Base-by-base conservation (phyloP, 495 filamentous ascomycete genomes). In the Tuber brumale region DNA sequence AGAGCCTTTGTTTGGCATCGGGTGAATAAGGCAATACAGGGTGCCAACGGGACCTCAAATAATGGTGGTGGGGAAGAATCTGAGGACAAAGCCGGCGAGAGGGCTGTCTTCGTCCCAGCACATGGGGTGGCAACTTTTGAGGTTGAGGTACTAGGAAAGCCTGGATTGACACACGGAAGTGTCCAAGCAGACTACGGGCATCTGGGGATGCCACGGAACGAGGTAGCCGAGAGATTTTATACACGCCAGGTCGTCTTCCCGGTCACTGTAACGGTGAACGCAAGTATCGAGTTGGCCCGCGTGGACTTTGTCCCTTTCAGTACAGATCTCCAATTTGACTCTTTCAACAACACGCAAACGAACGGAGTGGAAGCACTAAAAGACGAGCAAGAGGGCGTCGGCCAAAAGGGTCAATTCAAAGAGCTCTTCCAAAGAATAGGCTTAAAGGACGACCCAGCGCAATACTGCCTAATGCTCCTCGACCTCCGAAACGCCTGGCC, bases 401-500 rank as follows among this genome's bases (percentile, higher is more conserved):
- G 35, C 70, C 83, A 42, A 82, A 82, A 41, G 76, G 78, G 78
- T 19, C 78, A 80, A n/a, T 80, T 82, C 45, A 82, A 80, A 43
- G 74, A 82, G 48, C 71, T 82, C n/a, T 82, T 82, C 48, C 74
- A 57, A n/a, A 74, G 77, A 41, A 80, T 74, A 70, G 78, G 74
- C 9, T 72, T 79, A n/a, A 75, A 77, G 19, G 78, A 82, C 27
- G 72, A 83, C 39, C 81, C 79, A 7, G 74, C 75, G 71, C 88
- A 93, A 41, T 90, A 95, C 81, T 96, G 93, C 81, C 86, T 97
- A 61, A 85, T 97, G 23, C 81, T 96, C 9, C 84, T 98, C 27
- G 95, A 98, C 82, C 86, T 97, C 44, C 90, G 93, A 66, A 98
- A 98, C 80, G 89, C 90, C 37, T 97, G 94, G 93, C 92, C 93